phyloP scores from a whole-genome alignment of 1,284 basidiomycete species.

The Athelia sp. region DNA sequence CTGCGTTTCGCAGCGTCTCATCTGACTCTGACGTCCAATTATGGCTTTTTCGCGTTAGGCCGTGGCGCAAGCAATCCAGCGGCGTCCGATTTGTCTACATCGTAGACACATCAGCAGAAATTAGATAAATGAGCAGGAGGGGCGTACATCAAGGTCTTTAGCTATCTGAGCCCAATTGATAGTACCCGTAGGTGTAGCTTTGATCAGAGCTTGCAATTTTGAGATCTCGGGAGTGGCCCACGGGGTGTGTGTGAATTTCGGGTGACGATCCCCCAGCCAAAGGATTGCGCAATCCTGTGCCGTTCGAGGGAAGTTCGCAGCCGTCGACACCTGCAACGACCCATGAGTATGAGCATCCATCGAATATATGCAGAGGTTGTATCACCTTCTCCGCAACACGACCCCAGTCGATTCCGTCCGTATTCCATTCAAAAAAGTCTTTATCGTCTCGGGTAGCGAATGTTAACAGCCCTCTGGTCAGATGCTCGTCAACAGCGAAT shows the following conservation, averaged over 20 bases:
- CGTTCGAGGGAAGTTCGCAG: constrained; percentile 38
- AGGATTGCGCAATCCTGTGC: constrained; percentile 67
- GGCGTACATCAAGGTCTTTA: constrained; percentile 50
- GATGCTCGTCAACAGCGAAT: constrained; percentile 1
- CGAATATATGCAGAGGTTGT: not conserved
- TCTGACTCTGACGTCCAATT: constrained; percentile 54
- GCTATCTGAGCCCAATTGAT: constrained; percentile 63
- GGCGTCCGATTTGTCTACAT: constrained; percentile 62
- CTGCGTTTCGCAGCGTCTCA: constrained; percentile 46
- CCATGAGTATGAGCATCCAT: no score
- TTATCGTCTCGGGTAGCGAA: constrained; percentile 21
- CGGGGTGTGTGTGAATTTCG: constrained; percentile 45
- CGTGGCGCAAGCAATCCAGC: constrained; percentile 66
- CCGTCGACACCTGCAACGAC: constrained; percentile 37
- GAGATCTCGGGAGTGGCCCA: constrained; percentile 52
- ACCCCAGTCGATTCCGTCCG: constrained; percentile 59
- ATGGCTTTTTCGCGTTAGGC: constrained; percentile 40
- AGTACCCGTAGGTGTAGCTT: constrained; percentile 19
- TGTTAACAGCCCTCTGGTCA: constrained; percentile 29
- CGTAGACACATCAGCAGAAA: not conserved
- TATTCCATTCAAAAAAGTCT: constrained; percentile 40
- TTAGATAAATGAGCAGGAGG: constrained; percentile 5
- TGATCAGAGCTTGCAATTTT: constrained; percentile 38
- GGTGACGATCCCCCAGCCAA: constrained; percentile 67
- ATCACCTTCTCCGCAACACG: constrained; percentile 59